Conservation (phyloP, 192 early-diverging fungal species). For the Entomortierella parvispora region DNA sequence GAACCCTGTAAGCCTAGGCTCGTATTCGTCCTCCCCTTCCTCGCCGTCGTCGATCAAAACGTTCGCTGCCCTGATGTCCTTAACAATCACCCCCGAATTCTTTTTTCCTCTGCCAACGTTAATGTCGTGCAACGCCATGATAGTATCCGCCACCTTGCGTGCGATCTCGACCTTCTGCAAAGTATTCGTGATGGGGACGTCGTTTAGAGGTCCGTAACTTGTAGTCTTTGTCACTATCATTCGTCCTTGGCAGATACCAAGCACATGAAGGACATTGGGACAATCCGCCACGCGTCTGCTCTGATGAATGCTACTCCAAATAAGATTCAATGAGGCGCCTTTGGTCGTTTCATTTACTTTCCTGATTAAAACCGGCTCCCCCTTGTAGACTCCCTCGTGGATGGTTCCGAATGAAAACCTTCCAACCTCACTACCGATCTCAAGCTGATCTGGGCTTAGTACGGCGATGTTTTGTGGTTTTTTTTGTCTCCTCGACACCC, state of each 20-base stretch:
- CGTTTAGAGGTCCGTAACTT: slow-evolving; percentile 4
- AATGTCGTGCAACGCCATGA: slow-evolving; percentile 11
- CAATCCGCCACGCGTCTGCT: slow-evolving; percentile 6
- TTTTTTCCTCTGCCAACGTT: neutral
- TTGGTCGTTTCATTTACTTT: neutral
- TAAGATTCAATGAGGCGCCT: neutral
- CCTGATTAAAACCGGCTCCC: neutral
- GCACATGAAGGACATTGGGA: neutral
- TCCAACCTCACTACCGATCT: neutral
- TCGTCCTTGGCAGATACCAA: slow-evolving; percentile 1
- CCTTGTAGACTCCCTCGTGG: neutral
- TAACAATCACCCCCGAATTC: no score
- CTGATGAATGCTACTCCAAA: neutral
- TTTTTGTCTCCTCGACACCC: no score
- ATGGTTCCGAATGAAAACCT: slow-evolving; percentile 1
- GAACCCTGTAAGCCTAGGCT: slow-evolving; percentile 34
- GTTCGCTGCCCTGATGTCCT: slow-evolving; percentile 38
- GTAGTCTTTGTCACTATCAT: slow-evolving; percentile 1
- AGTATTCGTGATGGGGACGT: neutral
- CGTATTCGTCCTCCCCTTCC: slow-evolving; percentile 3
- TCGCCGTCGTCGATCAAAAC: slow-evolving; percentile 14
- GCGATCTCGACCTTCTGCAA: slow-evolving; percentile 9
- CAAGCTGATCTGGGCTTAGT: slow-evolving; percentile 8
- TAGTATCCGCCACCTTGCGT: slow-evolving; percentile 13
- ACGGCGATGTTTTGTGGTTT: no score